Conservation (phyloP, 176 grass and related monocot genomes). For the Paspalum notatum region DNA sequence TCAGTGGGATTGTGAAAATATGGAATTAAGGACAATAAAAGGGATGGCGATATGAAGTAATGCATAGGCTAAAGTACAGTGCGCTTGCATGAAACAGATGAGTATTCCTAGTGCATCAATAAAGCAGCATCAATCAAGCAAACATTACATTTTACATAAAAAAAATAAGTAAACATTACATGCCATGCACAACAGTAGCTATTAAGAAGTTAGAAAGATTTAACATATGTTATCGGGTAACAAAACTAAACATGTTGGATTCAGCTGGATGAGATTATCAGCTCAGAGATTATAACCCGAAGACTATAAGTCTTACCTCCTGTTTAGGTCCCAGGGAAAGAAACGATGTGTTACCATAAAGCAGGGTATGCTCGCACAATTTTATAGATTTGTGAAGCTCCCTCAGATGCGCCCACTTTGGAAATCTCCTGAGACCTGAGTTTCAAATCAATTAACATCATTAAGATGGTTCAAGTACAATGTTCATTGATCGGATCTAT, state of each 20-base stretch:
- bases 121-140: constrained; percentile 6
- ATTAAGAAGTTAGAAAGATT: background rate
- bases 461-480: background rate
- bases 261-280: background rate
- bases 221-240: background rate
- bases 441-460: constrained; percentile 27
- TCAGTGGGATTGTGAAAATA: constrained; percentile 23
- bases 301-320: constrained; percentile 60
- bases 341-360: constrained; percentile 68
- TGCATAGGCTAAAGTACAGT: background rate
- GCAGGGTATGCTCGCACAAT: constrained; percentile 73
- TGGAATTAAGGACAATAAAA: background rate
- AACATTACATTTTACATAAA: background rate
- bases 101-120: constrained; percentile 4
- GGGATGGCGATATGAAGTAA: background rate
- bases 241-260: constrained; percentile 2
- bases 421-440: constrained; percentile 77
- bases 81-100: constrained; percentile 9
- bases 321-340: constrained; percentile 67
- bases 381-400: constrained; percentile 94
- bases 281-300: constrained; percentile 6
- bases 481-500: constrained; percentile 16
- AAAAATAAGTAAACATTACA: too few relatives aligned
- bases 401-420: constrained; percentile 96
- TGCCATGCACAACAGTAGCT: constrained; percentile 14